These are phyloP conservation scores for Aspergillus alliaceus DNA, from an alignment of 2,329 filamentous ascomycete species.

Conservation along the genomic window DNA sequence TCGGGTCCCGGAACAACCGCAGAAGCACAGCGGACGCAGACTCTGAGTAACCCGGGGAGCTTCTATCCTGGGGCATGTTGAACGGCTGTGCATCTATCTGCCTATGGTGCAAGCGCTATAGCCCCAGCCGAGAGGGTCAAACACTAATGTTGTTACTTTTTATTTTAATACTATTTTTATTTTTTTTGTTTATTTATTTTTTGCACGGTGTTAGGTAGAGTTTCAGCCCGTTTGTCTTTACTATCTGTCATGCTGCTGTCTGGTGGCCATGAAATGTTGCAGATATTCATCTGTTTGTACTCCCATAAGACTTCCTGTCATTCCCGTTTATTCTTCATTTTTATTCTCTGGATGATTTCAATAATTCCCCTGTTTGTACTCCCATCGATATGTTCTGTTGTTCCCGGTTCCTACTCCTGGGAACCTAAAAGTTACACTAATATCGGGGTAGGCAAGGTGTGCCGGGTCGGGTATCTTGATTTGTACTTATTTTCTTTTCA, in stretches of 20 bases:
- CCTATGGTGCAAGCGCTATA: background rate
- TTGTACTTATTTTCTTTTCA: background rate
- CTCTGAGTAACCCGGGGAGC: slow-evolving; percentile 23
- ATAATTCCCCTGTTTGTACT: background rate
- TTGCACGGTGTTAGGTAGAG: background rate
- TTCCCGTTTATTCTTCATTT: background rate
- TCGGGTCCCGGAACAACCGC: slow-evolving; percentile 20
- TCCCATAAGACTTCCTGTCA: background rate
- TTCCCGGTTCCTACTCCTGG: background rate
- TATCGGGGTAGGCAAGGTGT: slow-evolving; percentile 7
- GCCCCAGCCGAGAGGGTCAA: background rate
- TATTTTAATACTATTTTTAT: background rate
- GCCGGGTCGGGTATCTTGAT: background rate
- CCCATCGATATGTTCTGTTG: background rate
- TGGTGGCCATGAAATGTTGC: background rate
- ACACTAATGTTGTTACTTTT: background rate
- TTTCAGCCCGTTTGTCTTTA: background rate
- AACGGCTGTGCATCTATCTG: background rate
- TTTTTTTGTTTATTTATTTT: background rate
- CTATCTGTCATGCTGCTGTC: background rate
- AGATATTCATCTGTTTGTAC: background rate
- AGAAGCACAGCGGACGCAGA: slow-evolving; percentile 23
- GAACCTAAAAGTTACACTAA: slow-evolving; percentile 8
- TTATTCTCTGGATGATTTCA: background rate
- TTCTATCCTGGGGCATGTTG: slow-evolving; percentile 5